A percentile compares a stretch with the other conserved stretches of the same genome.
Evolutionary conservation across 352 stramenopile species (phyloP).

Genomic region (Pythium grandisporangium): DNA sequence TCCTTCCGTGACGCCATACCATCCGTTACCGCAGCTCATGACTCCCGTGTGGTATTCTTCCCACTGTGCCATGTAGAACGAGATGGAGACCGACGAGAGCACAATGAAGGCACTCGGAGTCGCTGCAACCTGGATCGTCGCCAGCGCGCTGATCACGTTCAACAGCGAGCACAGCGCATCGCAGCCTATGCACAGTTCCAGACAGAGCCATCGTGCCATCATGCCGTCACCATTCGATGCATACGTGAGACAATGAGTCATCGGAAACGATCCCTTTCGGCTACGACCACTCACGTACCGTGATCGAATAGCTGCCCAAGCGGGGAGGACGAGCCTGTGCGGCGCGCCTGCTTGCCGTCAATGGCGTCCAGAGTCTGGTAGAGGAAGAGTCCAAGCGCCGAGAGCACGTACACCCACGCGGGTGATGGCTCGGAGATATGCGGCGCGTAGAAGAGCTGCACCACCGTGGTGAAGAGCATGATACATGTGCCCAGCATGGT

Average conservation of each 20-base stretch:
- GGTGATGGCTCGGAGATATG: constrained; percentile 55
- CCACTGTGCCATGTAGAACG: constrained; percentile 84
- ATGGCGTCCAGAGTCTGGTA: constrained; percentile 99
- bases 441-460: constrained; percentile 72
- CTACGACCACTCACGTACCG: constrained; percentile 24
- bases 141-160: constrained; percentile 68
- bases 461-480: constrained; percentile 69
- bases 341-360: constrained; percentile 97
- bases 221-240: too few relatives aligned
- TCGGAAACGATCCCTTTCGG: neutral
- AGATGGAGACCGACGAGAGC: constrained; percentile 68
- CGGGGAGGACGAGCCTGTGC: constrained; percentile 90
- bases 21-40: constrained; percentile 84
- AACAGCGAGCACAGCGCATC: constrained; percentile 79
- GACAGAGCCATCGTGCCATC: too few relatives aligned
- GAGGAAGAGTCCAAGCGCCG: constrained; percentile 70
- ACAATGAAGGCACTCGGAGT: constrained; percentile 34
- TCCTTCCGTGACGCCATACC: constrained; percentile 77
- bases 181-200: constrained; percentile 38
- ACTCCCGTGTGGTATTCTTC: constrained; percentile 86
- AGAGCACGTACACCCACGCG: constrained; percentile 66
- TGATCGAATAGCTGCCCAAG: constrained; percentile 99
- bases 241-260: neutral
- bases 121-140: constrained; percentile 44
- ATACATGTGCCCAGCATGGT: constrained; percentile 80